Percentiles rank a stretch among this genome's conserved stretches.
These are phyloP conservation scores for Arbutus unedo DNA, from an alignment of 148 eudicot species.

Conservation along the genomic window DNA sequence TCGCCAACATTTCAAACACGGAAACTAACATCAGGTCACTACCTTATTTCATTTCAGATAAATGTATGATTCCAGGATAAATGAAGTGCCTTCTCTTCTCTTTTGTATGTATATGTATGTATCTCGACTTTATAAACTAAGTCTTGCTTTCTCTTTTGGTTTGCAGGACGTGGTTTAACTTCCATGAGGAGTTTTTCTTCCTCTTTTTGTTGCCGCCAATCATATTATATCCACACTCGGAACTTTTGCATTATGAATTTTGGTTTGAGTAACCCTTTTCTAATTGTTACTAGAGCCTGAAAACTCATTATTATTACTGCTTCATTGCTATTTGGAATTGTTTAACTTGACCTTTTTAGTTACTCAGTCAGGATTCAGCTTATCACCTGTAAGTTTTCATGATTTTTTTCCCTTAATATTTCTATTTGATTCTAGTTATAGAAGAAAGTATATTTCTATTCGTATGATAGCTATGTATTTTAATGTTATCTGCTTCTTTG, in stretches of 20 bases:
- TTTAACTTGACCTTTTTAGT: constrained; percentile 59
- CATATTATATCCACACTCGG: constrained; percentile 77
- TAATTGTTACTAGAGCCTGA: neutral
- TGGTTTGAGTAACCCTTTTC: neutral
- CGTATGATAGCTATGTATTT: neutral
- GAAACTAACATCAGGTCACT: constrained; percentile 87
- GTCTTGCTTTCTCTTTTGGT: constrained; percentile 2
- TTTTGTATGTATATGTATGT: neutral
- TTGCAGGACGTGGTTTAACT: constrained; percentile 94
- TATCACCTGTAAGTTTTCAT: constrained; percentile 74
- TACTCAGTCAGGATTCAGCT: constrained; percentile 97
- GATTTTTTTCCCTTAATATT: constrained; percentile 8
- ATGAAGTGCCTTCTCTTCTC: neutral
- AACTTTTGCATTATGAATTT: neutral
- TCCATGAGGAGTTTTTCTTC: constrained; percentile 99
- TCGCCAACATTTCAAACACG: constrained; percentile 89
- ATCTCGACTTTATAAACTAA: neutral
- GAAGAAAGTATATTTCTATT: neutral
- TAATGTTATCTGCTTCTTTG: constrained; percentile 1
- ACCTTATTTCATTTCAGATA: neutral
- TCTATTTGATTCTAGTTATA: neutral
- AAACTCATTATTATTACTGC: neutral
- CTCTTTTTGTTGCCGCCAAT: constrained; percentile 93
- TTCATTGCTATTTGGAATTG: constrained; percentile 6
- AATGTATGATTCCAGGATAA: neutral